A percentile compares a stretch with the other conserved stretches of the same genome.
Evolutionary conservation across 2,329 filamentous ascomycete species (phyloP).

Genomic region (Hypoxylon sp.): DNA sequence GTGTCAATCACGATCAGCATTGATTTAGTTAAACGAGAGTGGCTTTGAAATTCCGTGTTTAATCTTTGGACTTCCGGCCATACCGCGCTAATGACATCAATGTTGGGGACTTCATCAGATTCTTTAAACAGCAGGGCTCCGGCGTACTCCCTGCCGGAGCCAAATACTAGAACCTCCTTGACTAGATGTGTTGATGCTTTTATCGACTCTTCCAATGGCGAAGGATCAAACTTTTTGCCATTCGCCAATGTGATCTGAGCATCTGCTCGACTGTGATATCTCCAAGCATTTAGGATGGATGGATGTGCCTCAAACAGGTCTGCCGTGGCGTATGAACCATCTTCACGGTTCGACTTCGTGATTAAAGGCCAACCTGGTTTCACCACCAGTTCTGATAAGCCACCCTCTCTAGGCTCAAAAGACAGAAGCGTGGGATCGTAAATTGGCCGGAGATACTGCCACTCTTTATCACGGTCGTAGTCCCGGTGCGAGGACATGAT

Average conservation of each 20-base stretch:
- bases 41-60: constrained; percentile 59
- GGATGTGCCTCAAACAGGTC: constrained; percentile 69
- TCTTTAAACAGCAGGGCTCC: constrained; percentile 64
- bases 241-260: constrained; percentile 69
- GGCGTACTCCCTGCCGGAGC: constrained; percentile 62
- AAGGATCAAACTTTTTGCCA: constrained; percentile 75
- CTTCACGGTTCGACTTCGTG: constrained; percentile 64
- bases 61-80: constrained; percentile 56
- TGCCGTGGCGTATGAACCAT: constrained; percentile 69
- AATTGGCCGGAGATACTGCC: constrained; percentile 65
- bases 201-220: constrained; percentile 65
- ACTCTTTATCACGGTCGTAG: constrained; percentile 62
- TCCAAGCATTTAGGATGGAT: constrained; percentile 63
- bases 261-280: constrained; percentile 69
- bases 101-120: constrained; percentile 41
- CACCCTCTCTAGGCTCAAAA: constrained; percentile 57
- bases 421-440: constrained; percentile 45
- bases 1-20: constrained; percentile 60
- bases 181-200: constrained; percentile 54
- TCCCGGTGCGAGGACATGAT: constrained; percentile 68
- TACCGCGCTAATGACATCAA: constrained; percentile 52
- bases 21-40: constrained; percentile 58
- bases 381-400: constrained; percentile 64
- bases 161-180: constrained; percentile 68
- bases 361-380: constrained; percentile 65